A percentile compares a stretch with the other conserved stretches of the same genome.
Evolutionary conservation across 1,139 yeast genomes (phyloP).

Genomic region (Zygoascus sp.): DNA sequence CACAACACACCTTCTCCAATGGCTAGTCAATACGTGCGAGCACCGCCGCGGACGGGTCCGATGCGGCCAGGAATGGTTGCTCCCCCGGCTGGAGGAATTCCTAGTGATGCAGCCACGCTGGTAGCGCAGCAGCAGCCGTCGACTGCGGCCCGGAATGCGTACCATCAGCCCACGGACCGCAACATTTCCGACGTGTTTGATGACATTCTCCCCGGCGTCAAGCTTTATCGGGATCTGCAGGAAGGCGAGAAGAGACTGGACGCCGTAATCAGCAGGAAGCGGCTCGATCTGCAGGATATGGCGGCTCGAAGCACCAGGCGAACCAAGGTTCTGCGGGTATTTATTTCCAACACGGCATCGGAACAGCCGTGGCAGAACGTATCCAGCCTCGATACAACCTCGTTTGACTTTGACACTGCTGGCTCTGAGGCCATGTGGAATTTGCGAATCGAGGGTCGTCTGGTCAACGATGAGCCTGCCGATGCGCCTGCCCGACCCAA

Average conservation of each 20-base stretch:
- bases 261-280: conserved; percentile 73
- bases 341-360: conserved; percentile 73
- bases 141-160: conserved; percentile 26
- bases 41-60: conserved; percentile 5
- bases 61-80: conserved; percentile 2
- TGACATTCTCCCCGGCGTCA: conserved; percentile 67
- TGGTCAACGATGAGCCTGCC: conserved; percentile 45
- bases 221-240: conserved; percentile 60
- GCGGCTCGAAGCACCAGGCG: conserved; percentile 40
- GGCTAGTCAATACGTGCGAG: conserved; percentile 9
- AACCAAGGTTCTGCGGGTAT: conserved; percentile 65
- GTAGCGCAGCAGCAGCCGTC: conserved; percentile 10
- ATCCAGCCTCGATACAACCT: conserved; percentile 36
- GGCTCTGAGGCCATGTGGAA: conserved; percentile 64
- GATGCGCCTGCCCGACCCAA: conserved; percentile 45
- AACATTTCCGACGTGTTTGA: conserved; percentile 59
- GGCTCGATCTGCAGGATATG: conserved; percentile 79
- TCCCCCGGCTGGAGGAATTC: conserved; percentile 1
- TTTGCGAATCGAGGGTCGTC: conserved; percentile 79
- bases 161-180: conserved; percentile 63
- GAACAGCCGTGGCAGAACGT: conserved; percentile 86
- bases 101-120: conserved; percentile 7
- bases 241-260: conserved; percentile 81
- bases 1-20: conserved; percentile 5
- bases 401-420: conserved; percentile 33